A percentile compares a stretch with the other conserved stretches of the same genome.
phyloP scores from a whole-genome alignment of 139 green algal species.

The Gonium pectorale region DNA sequence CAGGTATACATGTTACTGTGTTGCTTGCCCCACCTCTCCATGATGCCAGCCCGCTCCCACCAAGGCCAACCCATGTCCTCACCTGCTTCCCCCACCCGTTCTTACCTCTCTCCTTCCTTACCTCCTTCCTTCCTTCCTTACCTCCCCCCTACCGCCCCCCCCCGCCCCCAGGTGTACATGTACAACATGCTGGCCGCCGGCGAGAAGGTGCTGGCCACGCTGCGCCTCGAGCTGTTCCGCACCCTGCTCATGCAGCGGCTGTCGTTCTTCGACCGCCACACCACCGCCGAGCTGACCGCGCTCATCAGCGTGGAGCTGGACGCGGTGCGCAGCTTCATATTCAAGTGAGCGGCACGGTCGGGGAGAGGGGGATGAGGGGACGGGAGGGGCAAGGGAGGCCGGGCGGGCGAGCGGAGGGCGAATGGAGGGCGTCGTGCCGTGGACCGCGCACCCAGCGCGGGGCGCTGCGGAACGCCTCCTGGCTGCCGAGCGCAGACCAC shows the following conservation, averaged over 20 bases:
- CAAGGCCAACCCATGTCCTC: too few species aligned
- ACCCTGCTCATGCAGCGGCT: slow-evolving; percentile 84
- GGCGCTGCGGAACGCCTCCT: too few species aligned
- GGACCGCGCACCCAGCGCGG: too few species aligned
- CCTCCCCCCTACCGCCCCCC: too few species aligned
- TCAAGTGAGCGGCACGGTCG: slow-evolving; percentile 72
- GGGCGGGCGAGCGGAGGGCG: too few species aligned
- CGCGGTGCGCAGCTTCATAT: slow-evolving; percentile 84
- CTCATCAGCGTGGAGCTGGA: slow-evolving; percentile 88
- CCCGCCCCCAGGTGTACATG: slow-evolving; percentile 81
- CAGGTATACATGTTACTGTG: too few species aligned
- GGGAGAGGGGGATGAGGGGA: not conserved
- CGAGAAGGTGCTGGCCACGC: slow-evolving; percentile 79
- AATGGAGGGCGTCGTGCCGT: too few species aligned
- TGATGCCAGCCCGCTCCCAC: too few species aligned
- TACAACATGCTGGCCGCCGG: slow-evolving; percentile 72
- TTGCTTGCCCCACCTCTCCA: too few species aligned
- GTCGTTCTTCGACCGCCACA: slow-evolving; percentile 73
- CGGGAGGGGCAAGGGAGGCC: not conserved
- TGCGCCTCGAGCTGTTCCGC: slow-evolving; percentile 86
- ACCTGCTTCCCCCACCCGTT: not conserved
- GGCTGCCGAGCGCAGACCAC: too few species aligned
- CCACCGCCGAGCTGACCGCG: slow-evolving; percentile 76
- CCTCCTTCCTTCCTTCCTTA: not conserved
- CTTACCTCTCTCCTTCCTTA: not conserved